phyloP scores from a whole-genome alignment of 2,329 filamentous ascomycete species.

The Samsoniella hepiali region DNA sequence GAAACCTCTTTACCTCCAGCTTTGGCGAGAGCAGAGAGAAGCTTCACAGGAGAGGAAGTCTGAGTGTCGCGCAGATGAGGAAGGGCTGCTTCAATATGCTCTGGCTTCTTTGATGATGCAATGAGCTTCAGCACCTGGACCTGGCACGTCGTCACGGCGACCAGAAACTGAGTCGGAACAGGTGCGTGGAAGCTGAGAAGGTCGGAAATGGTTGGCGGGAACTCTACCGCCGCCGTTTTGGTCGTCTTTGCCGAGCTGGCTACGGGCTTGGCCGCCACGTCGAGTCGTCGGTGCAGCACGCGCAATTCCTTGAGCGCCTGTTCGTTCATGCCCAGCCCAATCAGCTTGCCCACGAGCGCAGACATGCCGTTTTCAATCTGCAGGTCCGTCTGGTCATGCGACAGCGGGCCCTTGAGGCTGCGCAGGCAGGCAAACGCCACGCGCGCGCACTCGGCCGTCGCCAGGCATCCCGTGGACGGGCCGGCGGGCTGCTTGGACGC shows the following conservation, averaged over 20 bases:
- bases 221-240: constrained; percentile 30
- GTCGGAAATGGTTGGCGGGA: constrained; percentile 45
- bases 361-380: constrained; percentile 74
- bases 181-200: constrained; percentile 59
- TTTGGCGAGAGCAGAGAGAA: constrained; percentile 50
- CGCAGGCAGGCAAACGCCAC: constrained; percentile 64
- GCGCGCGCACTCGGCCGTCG: constrained; percentile 66
- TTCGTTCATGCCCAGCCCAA: constrained; percentile 62
- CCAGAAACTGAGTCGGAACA: constrained; percentile 43
- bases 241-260: constrained; percentile 26
- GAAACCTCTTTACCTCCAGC: constrained; percentile 43
- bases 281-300: constrained; percentile 61
- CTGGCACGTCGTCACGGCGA: constrained; percentile 61
- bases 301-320: constrained; percentile 67
- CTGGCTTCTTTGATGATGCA: constrained; percentile 55
- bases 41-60: constrained; percentile 54
- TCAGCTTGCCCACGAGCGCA: constrained; percentile 63
- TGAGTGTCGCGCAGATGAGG: constrained; percentile 52
- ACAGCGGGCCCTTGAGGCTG: constrained; percentile 51
- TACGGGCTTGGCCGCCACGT: constrained; percentile 30
- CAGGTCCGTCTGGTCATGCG: constrained; percentile 55
- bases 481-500: constrained; percentile 26
- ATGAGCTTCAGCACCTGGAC: constrained; percentile 63
- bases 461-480: constrained; percentile 46
- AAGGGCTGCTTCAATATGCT: constrained; percentile 55